phyloP scores from a whole-genome alignment of 441 rosid species.

The Populus hybrid region DNA sequence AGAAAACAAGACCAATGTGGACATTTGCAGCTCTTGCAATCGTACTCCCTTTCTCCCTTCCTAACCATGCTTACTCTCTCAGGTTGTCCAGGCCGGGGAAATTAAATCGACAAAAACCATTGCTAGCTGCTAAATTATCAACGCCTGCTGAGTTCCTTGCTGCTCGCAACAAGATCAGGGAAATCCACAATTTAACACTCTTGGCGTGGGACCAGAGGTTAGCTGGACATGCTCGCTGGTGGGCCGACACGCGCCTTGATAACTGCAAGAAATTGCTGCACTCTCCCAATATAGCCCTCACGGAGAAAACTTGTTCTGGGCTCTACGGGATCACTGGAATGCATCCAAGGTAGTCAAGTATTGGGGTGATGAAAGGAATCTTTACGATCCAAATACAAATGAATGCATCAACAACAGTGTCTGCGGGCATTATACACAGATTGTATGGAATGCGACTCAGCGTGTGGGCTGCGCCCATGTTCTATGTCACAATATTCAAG shows the following conservation, averaged over 20 bases:
- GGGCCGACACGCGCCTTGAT: slow-evolving; percentile 27
- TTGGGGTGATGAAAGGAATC: slow-evolving; percentile 41
- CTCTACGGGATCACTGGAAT: slow-evolving; percentile 33
- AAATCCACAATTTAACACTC: slow-evolving; percentile 22
- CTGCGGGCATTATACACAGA: slow-evolving; percentile 68
- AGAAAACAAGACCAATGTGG: background rate
- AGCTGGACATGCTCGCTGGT: slow-evolving; percentile 35
- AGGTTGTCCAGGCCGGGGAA: background rate
- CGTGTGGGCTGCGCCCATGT: slow-evolving; percentile 41
- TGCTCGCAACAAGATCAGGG: slow-evolving; percentile 47
- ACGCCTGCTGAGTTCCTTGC: slow-evolving; percentile 13
- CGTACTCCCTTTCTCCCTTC: background rate
- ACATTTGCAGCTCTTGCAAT: background rate
- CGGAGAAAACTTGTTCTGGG: slow-evolving; percentile 61
- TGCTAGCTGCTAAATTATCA: background rate
- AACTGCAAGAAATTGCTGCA: slow-evolving; percentile 45
- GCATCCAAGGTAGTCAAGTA: slow-evolving; percentile 30
- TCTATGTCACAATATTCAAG: slow-evolving; percentile 25
- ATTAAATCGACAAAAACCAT: background rate
- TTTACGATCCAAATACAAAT: slow-evolving; percentile 27
- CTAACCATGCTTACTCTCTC: background rate
- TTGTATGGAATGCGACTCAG: slow-evolving; percentile 39
- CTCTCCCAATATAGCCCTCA: slow-evolving; percentile 34
- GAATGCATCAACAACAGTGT: slow-evolving; percentile 23
- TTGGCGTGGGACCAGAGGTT: slow-evolving; percentile 44